Evolutionary conservation across 2,329 filamentous ascomycete species (phyloP).

Genomic region (Epichloe hybrida): DNA sequence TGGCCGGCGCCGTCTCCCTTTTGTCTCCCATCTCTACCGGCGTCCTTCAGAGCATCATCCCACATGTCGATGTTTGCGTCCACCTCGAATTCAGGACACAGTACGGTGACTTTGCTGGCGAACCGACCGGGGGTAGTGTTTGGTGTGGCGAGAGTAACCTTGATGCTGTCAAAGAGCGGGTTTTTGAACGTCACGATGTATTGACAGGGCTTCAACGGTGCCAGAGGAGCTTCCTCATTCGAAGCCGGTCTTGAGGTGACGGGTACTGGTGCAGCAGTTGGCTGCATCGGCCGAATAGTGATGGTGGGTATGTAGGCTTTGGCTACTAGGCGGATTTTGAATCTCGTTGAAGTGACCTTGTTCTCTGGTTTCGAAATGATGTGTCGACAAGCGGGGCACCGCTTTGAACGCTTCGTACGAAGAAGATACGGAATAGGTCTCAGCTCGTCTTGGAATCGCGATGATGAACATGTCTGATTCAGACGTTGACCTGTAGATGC

Average conservation of each 20-base stretch:
- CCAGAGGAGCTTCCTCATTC: slow-evolving; percentile 24
- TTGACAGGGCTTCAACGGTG: slow-evolving; percentile 53
- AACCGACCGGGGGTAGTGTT: slow-evolving; percentile 65
- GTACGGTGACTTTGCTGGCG: slow-evolving; percentile 69
- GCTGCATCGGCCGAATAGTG: slow-evolving; percentile 50
- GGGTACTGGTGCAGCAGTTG: slow-evolving; percentile 21
- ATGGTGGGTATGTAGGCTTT: slow-evolving; percentile 78
- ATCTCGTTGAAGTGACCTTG: slow-evolving; percentile 78
- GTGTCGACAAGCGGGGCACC: slow-evolving; percentile 83
- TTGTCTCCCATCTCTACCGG: slow-evolving; percentile 23
- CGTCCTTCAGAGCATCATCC: slow-evolving; percentile 72
- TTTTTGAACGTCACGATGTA: slow-evolving; percentile 87
- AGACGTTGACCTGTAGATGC: slow-evolving; percentile 34
- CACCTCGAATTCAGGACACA: slow-evolving; percentile 89
- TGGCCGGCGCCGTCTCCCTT: slow-evolving; percentile 31
- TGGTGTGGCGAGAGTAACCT: slow-evolving; percentile 77
- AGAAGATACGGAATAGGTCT: slow-evolving; percentile 73
- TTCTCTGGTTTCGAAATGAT: slow-evolving; percentile 90
- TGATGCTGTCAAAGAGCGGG: slow-evolving; percentile 82
- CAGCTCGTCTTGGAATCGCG: slow-evolving; percentile 58
- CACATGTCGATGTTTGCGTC: slow-evolving; percentile 78
- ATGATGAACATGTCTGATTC: slow-evolving; percentile 36
- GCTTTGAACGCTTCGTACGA: slow-evolving; percentile 84
- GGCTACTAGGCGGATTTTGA: slow-evolving; percentile 84
- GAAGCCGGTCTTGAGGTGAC: slow-evolving; percentile 19